phyloP scores from a whole-genome alignment of 1,139 yeast genomes.

The Eremothecium coryli region DNA sequence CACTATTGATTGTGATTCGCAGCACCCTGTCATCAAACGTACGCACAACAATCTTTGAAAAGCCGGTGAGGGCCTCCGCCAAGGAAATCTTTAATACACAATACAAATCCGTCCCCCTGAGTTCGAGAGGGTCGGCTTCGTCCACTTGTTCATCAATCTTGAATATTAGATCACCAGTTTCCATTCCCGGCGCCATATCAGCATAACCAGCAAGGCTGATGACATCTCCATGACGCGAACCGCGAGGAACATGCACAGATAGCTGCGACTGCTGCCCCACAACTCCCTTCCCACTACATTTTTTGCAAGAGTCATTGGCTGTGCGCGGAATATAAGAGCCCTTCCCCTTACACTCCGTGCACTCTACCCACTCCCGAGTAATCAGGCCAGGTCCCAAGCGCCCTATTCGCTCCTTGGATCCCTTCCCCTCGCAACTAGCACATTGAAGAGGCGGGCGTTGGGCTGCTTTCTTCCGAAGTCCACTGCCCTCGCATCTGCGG shows the following conservation, averaged over 20 bases:
- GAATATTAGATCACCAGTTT: conserved; percentile 71
- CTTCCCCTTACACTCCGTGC: conserved; percentile 63
- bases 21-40: conserved; percentile 79
- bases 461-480: conserved; percentile 32
- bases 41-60: conserved; percentile 50
- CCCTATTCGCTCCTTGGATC: conserved; percentile 49
- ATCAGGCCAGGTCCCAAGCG: conserved; percentile 73
- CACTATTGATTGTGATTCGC: conserved; percentile 53
- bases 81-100: conserved; percentile 54
- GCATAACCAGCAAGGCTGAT: conserved; percentile 62
- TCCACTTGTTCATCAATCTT: conserved; percentile 38
- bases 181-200: conserved; percentile 67
- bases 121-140: conserved; percentile 37
- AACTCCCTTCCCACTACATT: conserved; percentile 59
- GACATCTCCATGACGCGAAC: conserved; percentile 53
- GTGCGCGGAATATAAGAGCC: conserved; percentile 49
- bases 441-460: conserved; percentile 49
- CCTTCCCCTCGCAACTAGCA: conserved; percentile 64
- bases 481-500: conserved; percentile 61
- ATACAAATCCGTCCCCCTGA: conserved; percentile 58
- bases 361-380: conserved; percentile 52
- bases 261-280: conserved; percentile 61
- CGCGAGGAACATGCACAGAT: conserved; percentile 70
- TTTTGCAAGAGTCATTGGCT: conserved; percentile 65
- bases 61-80: conserved; percentile 78